Conservation (phyloP, 2,329 filamentous ascomycete genomes). For the Diaporthe sp. region DNA sequence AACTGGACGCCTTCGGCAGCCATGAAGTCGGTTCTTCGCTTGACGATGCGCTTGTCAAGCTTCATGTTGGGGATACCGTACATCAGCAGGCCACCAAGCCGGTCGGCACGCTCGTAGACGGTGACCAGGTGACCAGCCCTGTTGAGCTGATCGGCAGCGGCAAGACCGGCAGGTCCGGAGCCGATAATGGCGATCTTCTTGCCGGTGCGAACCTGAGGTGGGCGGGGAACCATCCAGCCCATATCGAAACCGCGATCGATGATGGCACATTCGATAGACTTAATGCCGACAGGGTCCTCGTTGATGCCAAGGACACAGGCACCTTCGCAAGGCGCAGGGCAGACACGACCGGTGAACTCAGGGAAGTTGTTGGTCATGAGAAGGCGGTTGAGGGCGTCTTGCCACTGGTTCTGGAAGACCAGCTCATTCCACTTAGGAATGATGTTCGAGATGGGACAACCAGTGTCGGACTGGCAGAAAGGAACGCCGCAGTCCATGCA, state of each 20-base stretch:
- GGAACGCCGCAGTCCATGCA: constrained; percentile 99
- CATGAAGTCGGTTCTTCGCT: constrained; percentile 96
- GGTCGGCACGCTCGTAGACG: constrained; percentile 93
- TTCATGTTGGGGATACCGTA: constrained; percentile 99
- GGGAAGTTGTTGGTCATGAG: constrained; percentile 99
- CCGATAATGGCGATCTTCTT: constrained; percentile 92
- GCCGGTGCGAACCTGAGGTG: constrained; percentile 83
- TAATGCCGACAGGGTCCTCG: constrained; percentile 96
- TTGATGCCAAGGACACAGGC: constrained; percentile 97
- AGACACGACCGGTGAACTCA: constrained; percentile 97
- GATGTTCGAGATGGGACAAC: constrained; percentile 96
- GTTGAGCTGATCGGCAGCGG: constrained; percentile 93
- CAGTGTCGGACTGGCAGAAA: constrained; percentile 96
- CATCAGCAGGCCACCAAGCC: constrained; percentile 92
- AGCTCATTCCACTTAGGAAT: constrained; percentile 98
- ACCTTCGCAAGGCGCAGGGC: constrained; percentile 95
- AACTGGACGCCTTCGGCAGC: constrained; percentile 88
- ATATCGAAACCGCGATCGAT: constrained; percentile 97
- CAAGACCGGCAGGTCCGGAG: constrained; percentile 91
- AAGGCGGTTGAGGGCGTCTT: constrained; percentile 89
- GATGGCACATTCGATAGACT: constrained; percentile 97
- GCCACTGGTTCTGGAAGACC: constrained; percentile 83
- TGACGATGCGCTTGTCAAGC: constrained; percentile 96
- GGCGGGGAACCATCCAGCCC: constrained; percentile 94
- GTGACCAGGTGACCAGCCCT: constrained; percentile 89